phyloP scores from a whole-genome alignment of 1,284 basidiomycete species.

The Ceraceosorus guamensis region DNA sequence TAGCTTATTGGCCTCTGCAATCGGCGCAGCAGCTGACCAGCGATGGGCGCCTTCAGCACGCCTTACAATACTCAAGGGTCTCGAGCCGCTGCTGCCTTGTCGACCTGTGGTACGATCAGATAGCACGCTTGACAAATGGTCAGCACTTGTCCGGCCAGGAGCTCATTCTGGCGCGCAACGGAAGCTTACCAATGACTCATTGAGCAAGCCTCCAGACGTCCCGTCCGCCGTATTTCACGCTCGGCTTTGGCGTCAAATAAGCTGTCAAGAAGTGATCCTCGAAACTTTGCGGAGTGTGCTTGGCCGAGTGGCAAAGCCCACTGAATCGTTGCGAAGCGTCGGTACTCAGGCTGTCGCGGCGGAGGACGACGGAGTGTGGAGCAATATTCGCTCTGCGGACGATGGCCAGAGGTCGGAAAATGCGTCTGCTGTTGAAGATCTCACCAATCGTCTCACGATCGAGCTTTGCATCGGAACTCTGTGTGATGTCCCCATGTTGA shows the following conservation, averaged over 20 bases:
- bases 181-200: neutral
- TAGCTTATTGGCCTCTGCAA: constrained; percentile 52
- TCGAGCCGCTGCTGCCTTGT: constrained; percentile 1
- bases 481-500: too few relatives aligned
- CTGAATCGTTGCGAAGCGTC: neutral
- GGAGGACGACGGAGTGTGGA: neutral
- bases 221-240: too few relatives aligned
- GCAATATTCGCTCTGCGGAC: too few relatives aligned
- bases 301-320: neutral
- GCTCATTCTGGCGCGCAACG: constrained; percentile 3
- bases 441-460: too few relatives aligned
- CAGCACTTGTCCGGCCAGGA: constrained; percentile 2
- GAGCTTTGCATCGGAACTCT: too few relatives aligned
- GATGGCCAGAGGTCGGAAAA: too few relatives aligned
- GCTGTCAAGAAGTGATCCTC: neutral
- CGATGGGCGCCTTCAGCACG: constrained; percentile 1
- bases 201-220: too few relatives aligned
- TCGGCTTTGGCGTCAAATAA: neutral
- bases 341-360: neutral
- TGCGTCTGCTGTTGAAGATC: too few relatives aligned
- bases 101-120: too few relatives aligned
- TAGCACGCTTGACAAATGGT: too few relatives aligned
- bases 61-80: neutral
- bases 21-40: constrained; percentile 4
- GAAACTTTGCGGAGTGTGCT: neutral